phyloP scores from a whole-genome alignment of 2,329 filamentous ascomycete species.

The Exophiala spinifera region DNA sequence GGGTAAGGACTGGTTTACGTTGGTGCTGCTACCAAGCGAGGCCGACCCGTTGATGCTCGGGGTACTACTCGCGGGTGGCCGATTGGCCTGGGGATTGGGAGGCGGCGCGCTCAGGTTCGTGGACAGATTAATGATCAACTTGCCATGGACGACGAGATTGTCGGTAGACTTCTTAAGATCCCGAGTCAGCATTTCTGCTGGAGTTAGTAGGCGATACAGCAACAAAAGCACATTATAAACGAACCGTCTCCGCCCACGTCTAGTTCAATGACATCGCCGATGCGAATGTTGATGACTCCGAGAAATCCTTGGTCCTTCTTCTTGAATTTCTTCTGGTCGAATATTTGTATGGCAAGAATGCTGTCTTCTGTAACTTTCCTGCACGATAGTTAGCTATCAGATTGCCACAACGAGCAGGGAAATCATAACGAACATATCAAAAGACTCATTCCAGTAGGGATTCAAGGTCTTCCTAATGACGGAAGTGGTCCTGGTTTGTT shows the following conservation, averaged over 20 bases:
- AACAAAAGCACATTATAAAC: slow-evolving; percentile 28
- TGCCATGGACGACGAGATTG: slow-evolving; percentile 95
- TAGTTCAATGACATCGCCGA: slow-evolving; percentile 91
- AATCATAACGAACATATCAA: slow-evolving; percentile 75
- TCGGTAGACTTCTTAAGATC: slow-evolving; percentile 98
- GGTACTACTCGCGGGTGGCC: slow-evolving; percentile 21
- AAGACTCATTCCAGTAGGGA: slow-evolving; percentile 99
- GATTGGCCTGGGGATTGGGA: slow-evolving; percentile 21
- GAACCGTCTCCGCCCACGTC: slow-evolving; percentile 86
- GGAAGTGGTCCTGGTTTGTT: slow-evolving; percentile 96
- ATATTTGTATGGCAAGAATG: slow-evolving; percentile 96
- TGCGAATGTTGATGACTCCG: slow-evolving; percentile 93
- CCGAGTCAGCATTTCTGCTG: slow-evolving; percentile 86
- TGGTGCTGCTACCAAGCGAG: slow-evolving; percentile 18
- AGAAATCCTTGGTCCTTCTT: slow-evolving; percentile 99
- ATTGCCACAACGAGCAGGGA: background rate
- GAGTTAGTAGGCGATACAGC: slow-evolving; percentile 25
- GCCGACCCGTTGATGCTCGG: slow-evolving; percentile 22
- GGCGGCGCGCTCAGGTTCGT: slow-evolving; percentile 68
- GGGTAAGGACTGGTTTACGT: slow-evolving; percentile 24
- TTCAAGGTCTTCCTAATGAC: slow-evolving; percentile 97
- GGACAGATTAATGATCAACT: slow-evolving; percentile 93
- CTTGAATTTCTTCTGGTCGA: slow-evolving; percentile 99
- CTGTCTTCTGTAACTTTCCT: slow-evolving; percentile 92
- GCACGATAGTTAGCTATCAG: slow-evolving; percentile 21